A percentile compares a stretch with the other conserved stretches of the same genome.
phyloP scores from a whole-genome alignment of 1,284 basidiomycete genomes.

The Puccinia triticina region DNA sequence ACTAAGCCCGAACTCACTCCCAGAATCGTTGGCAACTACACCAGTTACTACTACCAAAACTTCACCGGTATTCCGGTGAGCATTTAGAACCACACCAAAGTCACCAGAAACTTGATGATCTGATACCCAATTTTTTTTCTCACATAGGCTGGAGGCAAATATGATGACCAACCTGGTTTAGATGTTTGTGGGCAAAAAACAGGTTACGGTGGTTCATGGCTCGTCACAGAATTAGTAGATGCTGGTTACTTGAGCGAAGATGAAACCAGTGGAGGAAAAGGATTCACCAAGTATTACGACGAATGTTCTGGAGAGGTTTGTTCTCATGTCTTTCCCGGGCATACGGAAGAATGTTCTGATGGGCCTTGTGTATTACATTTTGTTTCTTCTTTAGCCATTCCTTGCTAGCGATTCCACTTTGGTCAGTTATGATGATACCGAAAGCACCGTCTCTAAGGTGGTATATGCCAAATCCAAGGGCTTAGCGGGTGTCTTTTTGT shows the following conservation, averaged over 20 bases:
- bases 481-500: conserved; percentile 44
- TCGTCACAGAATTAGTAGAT: conserved; percentile 31
- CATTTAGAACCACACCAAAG: not conserved
- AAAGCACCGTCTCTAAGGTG: conserved; percentile 38
- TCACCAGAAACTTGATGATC: not conserved
- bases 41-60: conserved; percentile 48
- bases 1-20: conserved; percentile 35
- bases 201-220: conserved; percentile 36
- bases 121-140: not conserved
- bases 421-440: conserved; percentile 38
- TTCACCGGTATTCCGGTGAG: conserved; percentile 40
- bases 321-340: not conserved
- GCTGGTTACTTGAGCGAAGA: conserved; percentile 34
- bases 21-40: conserved; percentile 40
- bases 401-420: conserved; percentile 39
- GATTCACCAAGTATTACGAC: conserved; percentile 36
- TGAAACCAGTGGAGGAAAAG: conserved; percentile 36
- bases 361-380: not conserved
- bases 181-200: conserved; percentile 43
- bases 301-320: conserved; percentile 40
- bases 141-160: conserved; percentile 37
- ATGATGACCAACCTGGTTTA: conserved; percentile 42
- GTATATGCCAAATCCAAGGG: conserved; percentile 17
- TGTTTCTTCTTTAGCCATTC: conserved; percentile 25
- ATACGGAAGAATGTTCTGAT: not conserved